Percentiles rank a stretch among this genome's conserved stretches.
These are phyloP conservation scores for Rhizophlyctis rosea DNA, from an alignment of 192 early-diverging fungal species.

Conservation along the genomic window DNA sequence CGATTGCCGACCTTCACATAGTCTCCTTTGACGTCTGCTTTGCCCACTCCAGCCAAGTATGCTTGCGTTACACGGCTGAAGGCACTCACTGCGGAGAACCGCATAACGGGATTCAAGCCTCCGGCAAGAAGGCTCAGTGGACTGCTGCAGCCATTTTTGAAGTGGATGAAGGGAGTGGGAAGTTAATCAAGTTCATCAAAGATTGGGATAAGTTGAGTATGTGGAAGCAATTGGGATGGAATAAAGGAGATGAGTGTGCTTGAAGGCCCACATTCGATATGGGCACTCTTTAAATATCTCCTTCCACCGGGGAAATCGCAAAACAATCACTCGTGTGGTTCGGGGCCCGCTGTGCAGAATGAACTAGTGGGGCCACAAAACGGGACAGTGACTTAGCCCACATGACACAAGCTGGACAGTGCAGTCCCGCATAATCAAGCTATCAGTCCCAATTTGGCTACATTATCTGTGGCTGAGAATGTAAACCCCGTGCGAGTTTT, in stretches of 20 bases:
- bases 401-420: too few species aligned
- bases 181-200: slow-evolving; percentile 9
- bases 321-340: too few species aligned
- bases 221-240: slow-evolving; percentile 9
- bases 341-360: too few species aligned
- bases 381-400: too few species aligned
- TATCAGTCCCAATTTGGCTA: too few species aligned
- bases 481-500: too few species aligned
- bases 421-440: too few species aligned
- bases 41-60: slow-evolving; percentile 7
- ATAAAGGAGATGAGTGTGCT: not conserved
- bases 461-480: too few species aligned
- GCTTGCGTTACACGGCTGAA: slow-evolving; percentile 9
- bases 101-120: slow-evolving; percentile 6
- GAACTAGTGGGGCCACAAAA: too few species aligned
- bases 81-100: slow-evolving; percentile 5
- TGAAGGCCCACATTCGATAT: too few species aligned
- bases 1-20: slow-evolving; percentile 2
- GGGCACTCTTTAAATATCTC: too few species aligned
- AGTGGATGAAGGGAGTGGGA: slow-evolving; percentile 3
- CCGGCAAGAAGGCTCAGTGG: slow-evolving; percentile 3
- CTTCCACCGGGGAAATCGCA: not conserved
- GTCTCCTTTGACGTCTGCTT: slow-evolving; percentile 5
- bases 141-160: slow-evolving; percentile 7
- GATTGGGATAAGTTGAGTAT: slow-evolving; percentile 8